Base-by-base conservation (phyloP, 805 yeast species). In the Starmerella geochares region DNA sequence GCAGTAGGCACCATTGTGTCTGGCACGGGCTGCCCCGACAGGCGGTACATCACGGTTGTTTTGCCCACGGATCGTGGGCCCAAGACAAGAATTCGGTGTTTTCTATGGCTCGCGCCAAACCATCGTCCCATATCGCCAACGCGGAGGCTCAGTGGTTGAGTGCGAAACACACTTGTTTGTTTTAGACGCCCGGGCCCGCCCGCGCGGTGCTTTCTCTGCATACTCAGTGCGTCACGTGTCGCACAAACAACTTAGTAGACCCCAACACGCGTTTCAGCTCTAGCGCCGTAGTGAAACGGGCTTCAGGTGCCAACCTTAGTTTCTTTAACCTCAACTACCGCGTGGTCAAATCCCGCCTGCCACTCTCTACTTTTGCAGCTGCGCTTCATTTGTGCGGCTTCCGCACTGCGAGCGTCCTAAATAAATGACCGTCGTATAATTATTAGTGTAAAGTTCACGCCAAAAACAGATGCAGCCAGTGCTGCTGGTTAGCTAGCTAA, bases 1-100 rank as follows among this genome's bases (percentile, higher is more conserved):
- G 54, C 56, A 14, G 58, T 54, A 8, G 58, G 58, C 9, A 50
- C 47, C 56, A 54, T 49, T 3, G 47, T 7, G 9, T 47, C 54
- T 6, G 58, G 58, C 16, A 54, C 43, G 11, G 58, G 58, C 44
- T 50, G 54, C 23, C 37, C 19, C 27, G 56, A 35, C 14, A 54
- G 53, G 31, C 54, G 46, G 35, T 54, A 54, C 44, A 54, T 35
- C 16, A 48, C 37, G 13, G 58, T 50, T 11, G 58, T 54, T 24
- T 54, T 54, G 14, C 58, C 58, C 21, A 38, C 48, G 3, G 47
- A 19, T 14, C 17, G 47, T 2, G 47, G 42, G 6, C 58, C 58
- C 21, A 53, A 45, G 9, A 54, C 20, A 8, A 54, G 29, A 4
- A 54, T 28, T 8, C 50, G 45, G 45, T 48, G 54, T 19, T 37